Evolutionary conservation across 2,329 filamentous ascomycete species (phyloP).

Genomic region (Colletotrichum tofieldiae): DNA sequence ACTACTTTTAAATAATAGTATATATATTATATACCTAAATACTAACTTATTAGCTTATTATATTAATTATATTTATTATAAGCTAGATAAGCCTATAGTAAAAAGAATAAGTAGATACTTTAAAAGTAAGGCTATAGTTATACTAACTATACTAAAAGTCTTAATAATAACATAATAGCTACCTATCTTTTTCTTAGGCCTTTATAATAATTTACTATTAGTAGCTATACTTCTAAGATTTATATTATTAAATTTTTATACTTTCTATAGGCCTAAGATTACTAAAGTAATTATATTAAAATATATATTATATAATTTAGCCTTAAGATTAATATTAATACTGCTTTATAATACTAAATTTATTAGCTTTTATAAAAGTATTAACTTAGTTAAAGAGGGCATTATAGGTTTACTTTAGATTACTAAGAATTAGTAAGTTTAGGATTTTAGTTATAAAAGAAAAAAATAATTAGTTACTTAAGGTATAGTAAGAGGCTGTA

Average conservation of each 20-base stretch:
- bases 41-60: not conserved
- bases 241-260: constrained; percentile 24
- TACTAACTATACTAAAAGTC: not conserved
- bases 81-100: not conserved
- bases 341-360: not conserved
- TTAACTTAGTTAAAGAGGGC: not conserved
- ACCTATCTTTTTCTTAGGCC: not conserved
- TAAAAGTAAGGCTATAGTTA: not conserved
- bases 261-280: not conserved
- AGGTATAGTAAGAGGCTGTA: not conserved
- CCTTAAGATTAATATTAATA: not conserved
- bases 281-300: not conserved
- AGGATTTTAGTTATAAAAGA: not conserved
- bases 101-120: not conserved
- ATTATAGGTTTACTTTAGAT: not conserved
- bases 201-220: not conserved
- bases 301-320: not conserved
- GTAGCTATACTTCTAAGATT: constrained; percentile 34
- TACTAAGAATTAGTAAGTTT: not conserved
- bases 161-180: not conserved
- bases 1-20: too few relatives aligned
- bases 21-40: constrained; percentile 12
- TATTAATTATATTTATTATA: not conserved
- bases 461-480: not conserved
- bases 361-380: not conserved